Conservation (phyloP, 805 yeast genomes). For the Wickerhamomyces bovis region DNA sequence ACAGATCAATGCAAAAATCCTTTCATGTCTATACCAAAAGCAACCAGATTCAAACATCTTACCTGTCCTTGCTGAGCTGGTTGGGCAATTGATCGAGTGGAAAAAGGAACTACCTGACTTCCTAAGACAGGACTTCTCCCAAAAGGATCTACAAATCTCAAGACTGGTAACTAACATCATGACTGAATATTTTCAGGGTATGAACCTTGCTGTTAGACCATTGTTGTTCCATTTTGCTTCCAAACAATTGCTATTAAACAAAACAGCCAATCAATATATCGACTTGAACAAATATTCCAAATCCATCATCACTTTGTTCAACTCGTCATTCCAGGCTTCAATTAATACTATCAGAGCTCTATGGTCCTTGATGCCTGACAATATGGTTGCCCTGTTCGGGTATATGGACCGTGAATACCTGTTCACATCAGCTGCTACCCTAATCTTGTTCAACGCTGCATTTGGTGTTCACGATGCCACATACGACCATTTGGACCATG, state of each 20-base stretch:
- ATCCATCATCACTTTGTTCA: slow-evolving; percentile 59
- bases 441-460: slow-evolving; percentile 68
- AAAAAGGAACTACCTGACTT: slow-evolving; percentile 58
- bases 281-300: slow-evolving; percentile 65
- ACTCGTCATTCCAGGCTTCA: slow-evolving; percentile 76
- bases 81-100: slow-evolving; percentile 63
- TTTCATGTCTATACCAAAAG: slow-evolving; percentile 63
- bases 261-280: slow-evolving; percentile 44
- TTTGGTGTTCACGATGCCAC: slow-evolving; percentile 81
- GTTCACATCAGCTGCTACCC: slow-evolving; percentile 70
- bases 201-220: slow-evolving; percentile 74
- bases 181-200: slow-evolving; percentile 81
- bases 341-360: slow-evolving; percentile 67
- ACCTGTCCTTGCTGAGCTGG: slow-evolving; percentile 66
- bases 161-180: slow-evolving; percentile 66
- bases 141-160: slow-evolving; percentile 45
- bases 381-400: slow-evolving; percentile 81
- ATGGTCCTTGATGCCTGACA: slow-evolving; percentile 70
- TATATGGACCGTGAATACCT: slow-evolving; percentile 83
- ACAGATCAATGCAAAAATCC: slow-evolving; percentile 68
- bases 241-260: slow-evolving; percentile 48
- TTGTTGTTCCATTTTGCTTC: slow-evolving; percentile 71
- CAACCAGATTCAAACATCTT: slow-evolving; percentile 73
- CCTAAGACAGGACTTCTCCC: slow-evolving; percentile 58
- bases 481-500: slow-evolving; percentile 64